Base-by-base conservation (phyloP, 129 eudicot genomes). In the Flaveria ramosissima region DNA sequence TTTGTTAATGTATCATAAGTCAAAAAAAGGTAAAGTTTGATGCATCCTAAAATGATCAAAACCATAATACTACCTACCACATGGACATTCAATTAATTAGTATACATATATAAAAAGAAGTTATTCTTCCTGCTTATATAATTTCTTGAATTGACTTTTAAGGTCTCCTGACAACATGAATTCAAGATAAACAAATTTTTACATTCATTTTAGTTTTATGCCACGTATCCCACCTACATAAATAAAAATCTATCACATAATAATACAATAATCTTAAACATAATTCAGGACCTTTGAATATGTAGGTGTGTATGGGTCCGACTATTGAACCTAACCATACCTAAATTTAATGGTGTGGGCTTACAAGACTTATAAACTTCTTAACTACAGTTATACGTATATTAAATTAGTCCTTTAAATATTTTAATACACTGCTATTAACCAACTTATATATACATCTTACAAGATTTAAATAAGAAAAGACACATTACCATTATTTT, bases 281-380 rank as follows among this genome's bases (percentile, higher is more conserved):
- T 19, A 41, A 16, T 71, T 71, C 27, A 42, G 16, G 10, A 50
- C 46, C 62, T 71, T 52, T 71, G 45, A 51, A 50, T 42, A 32
- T 50, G 68, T 27, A 71, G 75, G 63, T 71, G 63, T n/a, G 23
- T 26, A 71, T 71, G 75, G 75, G 75, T 71, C 75, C 75, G 47
- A 71, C n/a, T 72, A 17, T 62, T 72, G 65, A 53, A 72, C 76
- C 65, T 72, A 72, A 72, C 65, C 65, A 52, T 66, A 72, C 15
- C 50, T 51, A 72, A 52, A 72, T 72, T 72, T 32, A 53, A 51
- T 72, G 26, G 45, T 36, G 65, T 72, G 66, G 75, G 64, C 30
- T 71, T 30, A 63, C 69, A 13, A 63, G 45, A 26, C 20, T 16
- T 3, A 12, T 36, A 16, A 32, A 64, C 47, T 16, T 71, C 10